Conservation (phyloP, 2,329 filamentous ascomycete species). For the Botrytis porri region DNA sequence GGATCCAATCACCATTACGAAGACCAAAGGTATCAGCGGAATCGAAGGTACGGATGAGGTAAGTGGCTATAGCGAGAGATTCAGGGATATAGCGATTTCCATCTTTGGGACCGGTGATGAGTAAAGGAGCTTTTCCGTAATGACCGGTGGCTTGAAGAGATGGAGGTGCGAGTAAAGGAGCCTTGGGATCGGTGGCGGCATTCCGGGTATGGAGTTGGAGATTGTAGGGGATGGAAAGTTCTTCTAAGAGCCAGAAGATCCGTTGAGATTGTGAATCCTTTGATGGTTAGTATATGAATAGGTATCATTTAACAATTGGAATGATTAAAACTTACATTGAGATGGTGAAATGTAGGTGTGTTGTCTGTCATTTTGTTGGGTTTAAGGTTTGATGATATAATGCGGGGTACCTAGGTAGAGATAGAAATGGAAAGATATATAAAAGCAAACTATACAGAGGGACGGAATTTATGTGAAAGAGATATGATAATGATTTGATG, state of each 20-base stretch:
- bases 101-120: slow-evolving; percentile 44
- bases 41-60: slow-evolving; percentile 39
- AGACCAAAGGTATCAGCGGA: slow-evolving; percentile 33
- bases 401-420: background rate
- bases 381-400: background rate
- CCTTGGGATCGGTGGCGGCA: slow-evolving; percentile 45
- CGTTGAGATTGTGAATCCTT: slow-evolving; percentile 64
- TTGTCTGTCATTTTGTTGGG: slow-evolving; percentile 22
- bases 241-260: slow-evolving; percentile 67
- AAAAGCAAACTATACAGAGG: background rate
- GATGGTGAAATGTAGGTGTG: slow-evolving; percentile 32
- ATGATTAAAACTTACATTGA: slow-evolving; percentile 26
- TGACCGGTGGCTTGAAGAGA: slow-evolving; percentile 71
- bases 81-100: slow-evolving; percentile 33
- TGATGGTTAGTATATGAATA: slow-evolving; percentile 25
- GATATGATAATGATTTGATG: background rate
- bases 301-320: background rate
- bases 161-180: slow-evolving; percentile 57
- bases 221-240: slow-evolving; percentile 70
- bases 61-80: slow-evolving; percentile 36
- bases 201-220: slow-evolving; percentile 69
- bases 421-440: background rate
- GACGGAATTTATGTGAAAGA: no score
- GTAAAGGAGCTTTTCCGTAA: slow-evolving; percentile 78
- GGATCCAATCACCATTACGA: slow-evolving; percentile 34